These are phyloP conservation scores for Sugiyamaella xylanicola DNA, from an alignment of 1,139 yeast genomes.

Conservation along the genomic window DNA sequence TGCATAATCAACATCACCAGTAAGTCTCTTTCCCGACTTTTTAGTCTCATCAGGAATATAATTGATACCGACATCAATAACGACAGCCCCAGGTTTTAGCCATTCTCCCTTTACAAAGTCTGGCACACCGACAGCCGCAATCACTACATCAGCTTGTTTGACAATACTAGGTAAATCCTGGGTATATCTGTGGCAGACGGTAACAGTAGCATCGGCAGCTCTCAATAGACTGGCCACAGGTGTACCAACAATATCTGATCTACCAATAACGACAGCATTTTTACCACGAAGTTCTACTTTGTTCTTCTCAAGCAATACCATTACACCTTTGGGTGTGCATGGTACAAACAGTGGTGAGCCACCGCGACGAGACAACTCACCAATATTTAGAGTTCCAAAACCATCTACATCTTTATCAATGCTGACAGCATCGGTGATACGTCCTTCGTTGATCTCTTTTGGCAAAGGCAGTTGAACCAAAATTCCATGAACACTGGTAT, in stretches of 20 bases:
- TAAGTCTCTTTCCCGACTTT: conserved; percentile 82
- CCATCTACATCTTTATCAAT: conserved; percentile 95
- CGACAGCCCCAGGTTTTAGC: conserved; percentile 82
- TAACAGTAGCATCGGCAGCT: conserved; percentile 81
- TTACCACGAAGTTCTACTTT: conserved; percentile 70
- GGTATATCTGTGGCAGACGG: conserved; percentile 81
- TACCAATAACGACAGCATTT: conserved; percentile 91
- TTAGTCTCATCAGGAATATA: conserved; percentile 73
- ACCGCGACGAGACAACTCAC: conserved; percentile 86
- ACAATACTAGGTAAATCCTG: conserved; percentile 61
- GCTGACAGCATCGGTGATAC: conserved; percentile 73
- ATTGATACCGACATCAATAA: conserved; percentile 96
- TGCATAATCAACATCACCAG: conserved; percentile 90
- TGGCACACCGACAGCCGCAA: conserved; percentile 89
- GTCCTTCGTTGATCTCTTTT: conserved; percentile 72
- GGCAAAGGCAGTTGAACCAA: conserved; percentile 93
- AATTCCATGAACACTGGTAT: conserved; percentile 77
- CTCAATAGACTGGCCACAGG: conserved; percentile 86
- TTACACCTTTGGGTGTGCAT: conserved; percentile 95
- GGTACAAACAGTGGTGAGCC: conserved; percentile 88
- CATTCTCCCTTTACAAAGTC: conserved; percentile 83
- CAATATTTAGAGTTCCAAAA: conserved; percentile 85
- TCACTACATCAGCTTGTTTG: conserved; percentile 80
- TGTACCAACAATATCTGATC: conserved; percentile 94
- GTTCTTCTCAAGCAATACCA: conserved; percentile 68